Evolutionary conservation across 768 basidiomycete species (phyloP).

Genomic region (Termitomyces sp.): DNA sequence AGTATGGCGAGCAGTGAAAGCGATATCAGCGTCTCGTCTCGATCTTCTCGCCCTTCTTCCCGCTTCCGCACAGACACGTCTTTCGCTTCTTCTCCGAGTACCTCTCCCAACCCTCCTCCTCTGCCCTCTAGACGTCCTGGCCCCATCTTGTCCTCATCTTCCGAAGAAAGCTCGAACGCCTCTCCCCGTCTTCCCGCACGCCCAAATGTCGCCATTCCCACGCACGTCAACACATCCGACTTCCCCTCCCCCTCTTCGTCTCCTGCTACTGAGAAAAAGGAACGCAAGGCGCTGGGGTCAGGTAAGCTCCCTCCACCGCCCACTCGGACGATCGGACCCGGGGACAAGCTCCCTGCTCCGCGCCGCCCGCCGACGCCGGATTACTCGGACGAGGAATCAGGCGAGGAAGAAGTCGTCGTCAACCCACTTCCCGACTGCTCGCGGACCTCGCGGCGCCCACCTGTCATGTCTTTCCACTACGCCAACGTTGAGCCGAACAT

Average conservation of each 20-base stretch:
- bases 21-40: conserved; percentile 19
- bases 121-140: conserved; percentile 39
- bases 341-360: conserved; percentile 64
- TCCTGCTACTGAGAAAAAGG: conserved; percentile 14
- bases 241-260: conserved; percentile 10
- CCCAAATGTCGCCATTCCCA: conserved; percentile 15
- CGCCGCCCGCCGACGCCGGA: conserved; percentile 37
- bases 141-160: conserved; percentile 4
- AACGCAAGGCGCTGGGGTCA: conserved; percentile 34
- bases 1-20: conserved; percentile 36
- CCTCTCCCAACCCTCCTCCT: conserved; percentile 33
- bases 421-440: conserved; percentile 67
- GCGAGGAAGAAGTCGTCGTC: conserved; percentile 52
- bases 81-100: conserved; percentile 14
- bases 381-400: conserved; percentile 49
- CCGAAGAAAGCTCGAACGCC: conserved; percentile 20
- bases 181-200: conserved; percentile 24
- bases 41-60: conserved; percentile 28
- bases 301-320: conserved; percentile 65
- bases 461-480: conserved; percentile 33
- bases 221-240: conserved; percentile 7
- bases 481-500: conserved; percentile 43
- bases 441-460: conserved; percentile 55
- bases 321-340: conserved; percentile 62
- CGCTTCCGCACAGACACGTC: conserved; percentile 21